Evolutionary conservation across 306 rosid species (phyloP).

Genomic region (Dalbergia oliveri): DNA sequence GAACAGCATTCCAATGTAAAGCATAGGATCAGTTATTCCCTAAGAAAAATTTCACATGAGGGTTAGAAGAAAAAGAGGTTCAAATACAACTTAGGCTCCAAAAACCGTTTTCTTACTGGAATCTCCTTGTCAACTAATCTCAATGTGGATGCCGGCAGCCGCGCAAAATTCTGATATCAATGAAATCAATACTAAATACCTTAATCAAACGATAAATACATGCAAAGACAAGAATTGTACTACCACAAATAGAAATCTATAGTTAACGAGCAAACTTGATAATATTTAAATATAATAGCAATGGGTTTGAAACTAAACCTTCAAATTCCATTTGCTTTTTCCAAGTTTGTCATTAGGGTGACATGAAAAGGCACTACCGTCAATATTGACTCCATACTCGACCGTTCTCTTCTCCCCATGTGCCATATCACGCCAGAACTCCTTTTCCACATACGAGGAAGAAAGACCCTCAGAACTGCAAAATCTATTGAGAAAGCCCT

Average conservation of each 20-base stretch:
- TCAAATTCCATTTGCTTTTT: constrained; percentile 56
- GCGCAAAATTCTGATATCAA: constrained; percentile 47
- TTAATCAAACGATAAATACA: not conserved
- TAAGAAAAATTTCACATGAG: not conserved
- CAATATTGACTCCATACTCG: constrained; percentile 56
- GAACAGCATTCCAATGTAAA: constrained; percentile 60
- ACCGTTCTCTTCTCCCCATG: constrained; percentile 39
- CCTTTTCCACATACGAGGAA: constrained; percentile 47
- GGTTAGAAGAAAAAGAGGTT: constrained; percentile 2
- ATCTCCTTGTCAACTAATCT: constrained; percentile 45
- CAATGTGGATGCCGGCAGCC: constrained; percentile 45
- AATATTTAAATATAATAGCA: no score
- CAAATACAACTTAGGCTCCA: not conserved
- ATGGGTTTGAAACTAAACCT: constrained; percentile 38
- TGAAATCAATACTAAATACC: not conserved
- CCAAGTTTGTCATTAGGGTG: constrained; percentile 53
- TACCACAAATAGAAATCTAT: not conserved
- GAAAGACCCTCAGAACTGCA: constrained; percentile 36
- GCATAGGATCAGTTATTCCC: constrained; percentile 61
- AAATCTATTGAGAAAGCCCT: constrained; percentile 35
- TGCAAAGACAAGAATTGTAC: not conserved
- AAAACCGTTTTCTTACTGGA: constrained; percentile 46
- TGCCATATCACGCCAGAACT: constrained; percentile 54
- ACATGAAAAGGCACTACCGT: constrained; percentile 58
- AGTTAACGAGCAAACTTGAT: not conserved